phyloP scores from a whole-genome alignment of 345 rosid genomes.

The Laguncularia racemosa region DNA sequence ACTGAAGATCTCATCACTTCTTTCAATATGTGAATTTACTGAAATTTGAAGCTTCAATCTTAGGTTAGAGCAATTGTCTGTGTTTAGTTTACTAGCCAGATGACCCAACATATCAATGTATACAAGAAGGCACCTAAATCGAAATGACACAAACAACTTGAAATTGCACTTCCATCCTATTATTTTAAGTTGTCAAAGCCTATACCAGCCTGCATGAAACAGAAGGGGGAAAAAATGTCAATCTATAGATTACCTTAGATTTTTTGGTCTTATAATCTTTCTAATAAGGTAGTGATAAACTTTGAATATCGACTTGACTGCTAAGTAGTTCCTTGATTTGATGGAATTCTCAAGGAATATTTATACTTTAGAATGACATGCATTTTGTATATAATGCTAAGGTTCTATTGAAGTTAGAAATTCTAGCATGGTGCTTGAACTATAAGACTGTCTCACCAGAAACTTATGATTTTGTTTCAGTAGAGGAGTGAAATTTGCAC shows the following conservation, averaged over 20 bases:
- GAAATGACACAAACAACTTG: slow-evolving; percentile 15
- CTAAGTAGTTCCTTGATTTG: too few relatives aligned
- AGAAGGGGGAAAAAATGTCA: neutral
- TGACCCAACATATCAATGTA: neutral
- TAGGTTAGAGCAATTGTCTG: too few relatives aligned
- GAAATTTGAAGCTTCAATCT: too few relatives aligned
- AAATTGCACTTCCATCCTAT: slow-evolving; percentile 22
- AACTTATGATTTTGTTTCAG: slow-evolving; percentile 79
- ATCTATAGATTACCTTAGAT: neutral
- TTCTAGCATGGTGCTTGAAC: neutral
- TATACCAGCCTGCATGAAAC: slow-evolving; percentile 48
- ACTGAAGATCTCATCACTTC: too few relatives aligned
- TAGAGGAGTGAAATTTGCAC: slow-evolving; percentile 52
- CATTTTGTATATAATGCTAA: neutral
- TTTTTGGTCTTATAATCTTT: too few relatives aligned
- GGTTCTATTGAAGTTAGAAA: neutral
- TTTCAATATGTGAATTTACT: too few relatives aligned
- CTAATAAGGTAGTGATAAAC: neutral
- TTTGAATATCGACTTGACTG: too few relatives aligned
- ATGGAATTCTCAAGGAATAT: too few relatives aligned
- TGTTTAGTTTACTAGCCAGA: too few relatives aligned
- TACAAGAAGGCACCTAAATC: neutral
- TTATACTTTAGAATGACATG: too few relatives aligned
- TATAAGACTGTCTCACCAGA: slow-evolving; percentile 44
- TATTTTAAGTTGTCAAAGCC: slow-evolving; percentile 70